These are phyloP conservation scores for Pichia kudriavzevii DNA, from an alignment of 1,139 yeast species.

Conservation along the genomic window DNA sequence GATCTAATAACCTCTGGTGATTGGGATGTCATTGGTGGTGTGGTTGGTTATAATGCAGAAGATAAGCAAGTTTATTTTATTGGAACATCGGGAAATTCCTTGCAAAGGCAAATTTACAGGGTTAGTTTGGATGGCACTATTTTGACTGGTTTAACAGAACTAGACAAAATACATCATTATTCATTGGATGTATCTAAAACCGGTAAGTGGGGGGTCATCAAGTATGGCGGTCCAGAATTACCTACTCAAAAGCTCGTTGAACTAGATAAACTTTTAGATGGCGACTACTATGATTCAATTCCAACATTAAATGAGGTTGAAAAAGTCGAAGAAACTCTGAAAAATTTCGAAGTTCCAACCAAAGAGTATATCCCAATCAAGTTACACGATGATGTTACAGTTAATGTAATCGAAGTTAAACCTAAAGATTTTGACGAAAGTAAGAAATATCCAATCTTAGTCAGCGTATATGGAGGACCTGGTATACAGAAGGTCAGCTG, in stretches of 20 bases:
- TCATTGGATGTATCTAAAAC: constrained; percentile 41
- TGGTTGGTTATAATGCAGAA: constrained; percentile 45
- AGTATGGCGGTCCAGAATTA: constrained; percentile 55
- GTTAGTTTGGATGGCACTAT: constrained; percentile 25
- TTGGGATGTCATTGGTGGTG: constrained; percentile 65
- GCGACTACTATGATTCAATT: constrained; percentile 22
- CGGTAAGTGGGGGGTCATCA: constrained; percentile 47
- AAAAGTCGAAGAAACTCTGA: constrained; percentile 28
- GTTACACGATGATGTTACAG: constrained; percentile 32
- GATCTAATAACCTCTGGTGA: constrained; percentile 49
- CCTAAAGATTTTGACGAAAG: constrained; percentile 62
- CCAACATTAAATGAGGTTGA: constrained; percentile 28
- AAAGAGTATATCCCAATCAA: constrained; percentile 37
- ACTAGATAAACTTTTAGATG: constrained; percentile 31
- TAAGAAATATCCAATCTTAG: constrained; percentile 68
- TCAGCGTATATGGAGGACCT: constrained; percentile 90
- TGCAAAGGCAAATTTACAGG: constrained; percentile 49
- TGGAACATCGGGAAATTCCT: constrained; percentile 49
- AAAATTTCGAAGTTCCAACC: constrained; percentile 47
- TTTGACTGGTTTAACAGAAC: constrained; percentile 22
- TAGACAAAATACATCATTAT: constrained; percentile 27
- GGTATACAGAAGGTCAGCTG: constrained; percentile 71
- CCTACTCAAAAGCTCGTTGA: constrained; percentile 61
- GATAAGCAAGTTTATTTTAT: constrained; percentile 54
- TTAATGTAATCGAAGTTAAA: constrained; percentile 65